Evolutionary conservation across 257 asterid genomes (phyloP).

Genomic region (Solanum megistacrolobum): DNA sequence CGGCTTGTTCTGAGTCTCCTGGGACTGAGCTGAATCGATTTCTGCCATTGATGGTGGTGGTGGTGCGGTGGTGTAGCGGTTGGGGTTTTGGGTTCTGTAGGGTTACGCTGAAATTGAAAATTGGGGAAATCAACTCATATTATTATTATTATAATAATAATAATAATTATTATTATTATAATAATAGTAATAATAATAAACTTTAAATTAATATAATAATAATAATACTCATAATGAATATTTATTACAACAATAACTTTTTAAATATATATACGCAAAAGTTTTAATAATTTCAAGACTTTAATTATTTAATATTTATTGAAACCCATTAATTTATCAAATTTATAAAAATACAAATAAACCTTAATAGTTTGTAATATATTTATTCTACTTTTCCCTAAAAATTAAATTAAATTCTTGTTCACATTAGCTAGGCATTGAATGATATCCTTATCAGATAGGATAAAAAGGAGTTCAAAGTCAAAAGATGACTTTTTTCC

Average conservation of each 20-base stretch:
- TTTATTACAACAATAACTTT: too few species aligned
- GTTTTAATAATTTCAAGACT: neutral
- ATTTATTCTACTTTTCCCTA: neutral
- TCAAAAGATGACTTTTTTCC: too few species aligned
- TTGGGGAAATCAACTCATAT: neutral
- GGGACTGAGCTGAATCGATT: constrained; percentile 1
- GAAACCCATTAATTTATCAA: neutral
- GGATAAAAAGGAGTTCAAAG: neutral
- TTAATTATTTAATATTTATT: too few species aligned
- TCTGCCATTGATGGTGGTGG: constrained; percentile 20
- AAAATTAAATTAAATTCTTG: neutral
- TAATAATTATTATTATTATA: too few species aligned
- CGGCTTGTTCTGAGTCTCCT: constrained; percentile 11
- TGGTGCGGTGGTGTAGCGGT: neutral
- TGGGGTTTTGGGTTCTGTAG: neutral
- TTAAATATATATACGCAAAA: too few species aligned
- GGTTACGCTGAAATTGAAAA: neutral
- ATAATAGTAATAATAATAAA: too few species aligned
- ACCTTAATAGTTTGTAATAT: neutral
- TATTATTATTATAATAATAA: too few species aligned
- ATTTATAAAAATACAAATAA: neutral
- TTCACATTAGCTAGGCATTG: neutral
- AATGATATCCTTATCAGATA: neutral
- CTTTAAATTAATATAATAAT: too few species aligned
- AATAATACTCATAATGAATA: too few species aligned